Conservation (phyloP, 495 filamentous ascomycete species). For the Neurospora discreta region DNA sequence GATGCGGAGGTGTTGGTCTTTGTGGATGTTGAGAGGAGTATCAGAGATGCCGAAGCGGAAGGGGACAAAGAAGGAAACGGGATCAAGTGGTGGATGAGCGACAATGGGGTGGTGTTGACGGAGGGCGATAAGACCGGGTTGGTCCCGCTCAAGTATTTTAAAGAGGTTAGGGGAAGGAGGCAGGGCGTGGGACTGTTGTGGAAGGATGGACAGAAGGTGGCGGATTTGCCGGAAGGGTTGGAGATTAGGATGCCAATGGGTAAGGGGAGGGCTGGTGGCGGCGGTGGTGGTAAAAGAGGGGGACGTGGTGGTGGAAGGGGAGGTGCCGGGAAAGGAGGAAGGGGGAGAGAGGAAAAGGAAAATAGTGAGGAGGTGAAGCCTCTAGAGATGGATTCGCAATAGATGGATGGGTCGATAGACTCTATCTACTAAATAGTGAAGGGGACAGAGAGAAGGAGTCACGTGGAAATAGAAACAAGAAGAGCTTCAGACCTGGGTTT, state of each 20-base stretch:
- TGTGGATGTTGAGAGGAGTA: constrained; percentile 57
- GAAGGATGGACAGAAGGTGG: constrained; percentile 50
- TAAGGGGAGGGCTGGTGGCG: constrained; percentile 23
- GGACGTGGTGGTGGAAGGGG: not conserved
- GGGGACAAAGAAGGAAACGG: constrained; percentile 35
- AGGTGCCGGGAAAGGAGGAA: constrained; percentile 1
- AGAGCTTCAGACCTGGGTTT: not conserved
- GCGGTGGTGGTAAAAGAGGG: constrained; percentile 7
- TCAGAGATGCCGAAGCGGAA: constrained; percentile 20
- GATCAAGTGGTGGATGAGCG: constrained; percentile 72
- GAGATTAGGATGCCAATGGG: constrained; percentile 33
- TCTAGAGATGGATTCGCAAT: not conserved
- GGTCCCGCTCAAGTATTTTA: constrained; percentile 32
- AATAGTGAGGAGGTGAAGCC: not conserved
- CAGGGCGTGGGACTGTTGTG: constrained; percentile 53
- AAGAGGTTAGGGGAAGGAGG: constrained; percentile 45
- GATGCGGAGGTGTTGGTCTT: constrained; percentile 73
- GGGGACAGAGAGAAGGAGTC: not conserved
- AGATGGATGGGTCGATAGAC: not conserved
- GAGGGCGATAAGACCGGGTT: constrained; percentile 38
- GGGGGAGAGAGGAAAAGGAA: not conserved
- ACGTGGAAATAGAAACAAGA: not conserved
- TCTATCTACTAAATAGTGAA: not conserved
- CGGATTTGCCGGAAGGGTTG: constrained; percentile 39
- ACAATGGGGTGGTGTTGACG: constrained; percentile 64